Conservation (phyloP, 371 early-diverging fungal genomes). For the Apophysomyces ossiformis region DNA sequence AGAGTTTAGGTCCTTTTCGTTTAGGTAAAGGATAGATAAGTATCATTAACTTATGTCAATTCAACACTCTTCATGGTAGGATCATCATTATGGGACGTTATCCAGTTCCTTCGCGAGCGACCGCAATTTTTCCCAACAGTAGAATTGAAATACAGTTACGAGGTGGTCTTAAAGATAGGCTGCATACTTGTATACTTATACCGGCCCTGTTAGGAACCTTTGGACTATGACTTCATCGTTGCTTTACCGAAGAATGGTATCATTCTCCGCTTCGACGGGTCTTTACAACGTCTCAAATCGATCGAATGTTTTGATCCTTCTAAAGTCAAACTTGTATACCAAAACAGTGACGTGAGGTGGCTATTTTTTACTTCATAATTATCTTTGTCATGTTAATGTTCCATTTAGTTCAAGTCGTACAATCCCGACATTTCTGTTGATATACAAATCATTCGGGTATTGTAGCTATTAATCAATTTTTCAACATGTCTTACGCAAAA, state of each 20-base stretch:
- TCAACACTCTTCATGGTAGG: slow-evolving; percentile 31
- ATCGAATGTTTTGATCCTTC: slow-evolving; percentile 70
- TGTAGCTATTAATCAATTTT: not conserved
- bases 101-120: slow-evolving; percentile 54
- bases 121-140: slow-evolving; percentile 62
- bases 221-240: slow-evolving; percentile 63
- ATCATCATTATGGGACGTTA: slow-evolving; percentile 61
- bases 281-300: slow-evolving; percentile 64
- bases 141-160: slow-evolving; percentile 70
- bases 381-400: not conserved
- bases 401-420: slow-evolving; percentile 59
- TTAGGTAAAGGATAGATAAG: slow-evolving; percentile 40
- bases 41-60: not conserved
- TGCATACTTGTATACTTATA: not conserved
- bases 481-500: not conserved
- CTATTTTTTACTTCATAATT: not conserved
- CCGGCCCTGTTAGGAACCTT: slow-evolving; percentile 50
- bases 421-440: slow-evolving; percentile 68
- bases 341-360: slow-evolving; percentile 69
- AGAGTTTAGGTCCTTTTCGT: slow-evolving; percentile 61
- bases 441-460: slow-evolving; percentile 77
- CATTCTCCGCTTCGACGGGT: slow-evolving; percentile 65
- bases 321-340: slow-evolving; percentile 65
- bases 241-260: slow-evolving; percentile 66
- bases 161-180: slow-evolving; percentile 38